Evolutionary conservation across 2,329 filamentous ascomycete genomes (phyloP), one percentile per base, ranked within the genome.

Genomic region (Diaporthe batatas): DNA sequence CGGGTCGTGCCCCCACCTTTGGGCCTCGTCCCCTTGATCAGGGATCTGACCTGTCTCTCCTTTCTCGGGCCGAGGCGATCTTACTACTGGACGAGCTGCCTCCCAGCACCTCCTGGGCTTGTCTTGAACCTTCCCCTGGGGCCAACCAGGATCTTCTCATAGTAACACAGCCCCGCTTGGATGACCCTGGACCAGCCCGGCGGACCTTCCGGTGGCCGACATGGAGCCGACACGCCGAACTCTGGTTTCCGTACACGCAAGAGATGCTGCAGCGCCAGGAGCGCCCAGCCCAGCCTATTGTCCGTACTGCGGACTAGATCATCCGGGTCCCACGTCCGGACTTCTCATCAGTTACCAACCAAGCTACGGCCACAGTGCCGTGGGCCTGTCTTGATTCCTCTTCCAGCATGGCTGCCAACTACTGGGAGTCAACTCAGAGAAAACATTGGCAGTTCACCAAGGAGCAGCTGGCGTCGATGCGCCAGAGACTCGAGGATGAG

Each of bases 401-500:
- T 23, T 36, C 54, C 71, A 78, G 73, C 69, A 98, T 98, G 96
- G 94, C 96, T 44, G 94, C 95, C 80, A 98, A 96, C 83, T 99
- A 96, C 85, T 99, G 95, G 95, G 93, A 94, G 76, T 98, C 96
- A 71, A 96, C 94, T 34, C 96, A 99, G 84, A 90, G 92, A 77
- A 92, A 91, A 77, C 90, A 93, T 85, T 99, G 96, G 96, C 93
- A 94, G 72, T 98, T 97, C 83, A 92, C 94, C 59, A 93, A 94
- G 79, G 91, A 94, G 75, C 91, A 95, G 80, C 88, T 99, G 69
- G 89, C 90, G 18, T 88, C 92, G 68, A 90, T 93, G 81, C 92
- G 96, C 72, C 90, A 92, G 80, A 90, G 91, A 78, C 90, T 98
- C 57, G 93, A 94, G 78, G 92, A 95, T 75, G 90, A 92, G 73